Conservation (phyloP, 1,139 yeast genomes). For the Nematodospora anomalae region DNA sequence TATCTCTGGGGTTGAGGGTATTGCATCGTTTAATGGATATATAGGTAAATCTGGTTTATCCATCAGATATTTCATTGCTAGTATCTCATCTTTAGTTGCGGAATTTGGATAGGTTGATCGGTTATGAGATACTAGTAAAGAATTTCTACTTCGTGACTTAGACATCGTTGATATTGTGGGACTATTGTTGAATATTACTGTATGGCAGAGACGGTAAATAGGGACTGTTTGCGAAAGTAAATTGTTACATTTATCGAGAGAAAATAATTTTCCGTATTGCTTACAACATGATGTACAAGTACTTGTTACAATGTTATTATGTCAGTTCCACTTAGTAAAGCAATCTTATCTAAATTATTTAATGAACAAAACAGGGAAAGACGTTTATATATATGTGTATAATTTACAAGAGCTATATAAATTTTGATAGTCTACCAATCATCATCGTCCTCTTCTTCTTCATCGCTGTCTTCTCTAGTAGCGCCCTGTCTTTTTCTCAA, state of each 20-base stretch:
- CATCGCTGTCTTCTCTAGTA: conserved; percentile 70
- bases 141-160: conserved; percentile 35
- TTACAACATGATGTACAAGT: too few relatives aligned
- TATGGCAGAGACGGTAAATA: too few relatives aligned
- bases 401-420: not conserved
- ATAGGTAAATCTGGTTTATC: conserved; percentile 34
- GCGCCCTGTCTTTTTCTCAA: conserved; percentile 81
- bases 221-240: too few relatives aligned
- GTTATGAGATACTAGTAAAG: conserved; percentile 33
- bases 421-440: conserved; percentile 23
- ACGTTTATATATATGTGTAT: not conserved
- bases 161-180: conserved; percentile 33
- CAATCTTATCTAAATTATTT: too few relatives aligned
- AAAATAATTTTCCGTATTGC: too few relatives aligned
- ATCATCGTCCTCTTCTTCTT: conserved; percentile 71
- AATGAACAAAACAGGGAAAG: not conserved
- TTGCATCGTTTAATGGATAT: conserved; percentile 34
- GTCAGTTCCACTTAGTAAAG: too few relatives aligned
- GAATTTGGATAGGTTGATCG: conserved; percentile 24
- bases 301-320: too few relatives aligned
- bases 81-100: conserved; percentile 35
- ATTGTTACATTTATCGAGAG: too few relatives aligned
- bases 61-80: conserved; percentile 39
- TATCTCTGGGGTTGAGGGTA: not conserved
- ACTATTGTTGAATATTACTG: not conserved